phyloP scores from a whole-genome alignment of 768 basidiomycete genomes.

The Phylloporus sp. region DNA sequence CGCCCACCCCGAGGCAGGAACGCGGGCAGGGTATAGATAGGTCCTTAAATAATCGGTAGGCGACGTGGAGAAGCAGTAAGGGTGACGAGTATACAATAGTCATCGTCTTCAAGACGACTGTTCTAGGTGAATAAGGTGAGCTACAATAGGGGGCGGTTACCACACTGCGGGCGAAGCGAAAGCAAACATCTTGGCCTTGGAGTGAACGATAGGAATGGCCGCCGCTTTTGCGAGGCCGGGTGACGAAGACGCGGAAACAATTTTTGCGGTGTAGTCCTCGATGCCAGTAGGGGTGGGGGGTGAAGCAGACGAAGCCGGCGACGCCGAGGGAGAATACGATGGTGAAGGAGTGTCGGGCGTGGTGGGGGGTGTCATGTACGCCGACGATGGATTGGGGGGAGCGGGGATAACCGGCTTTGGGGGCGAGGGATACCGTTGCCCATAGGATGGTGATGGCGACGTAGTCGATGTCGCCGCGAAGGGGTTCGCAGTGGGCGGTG shows the following conservation, averaged over 20 bases:
- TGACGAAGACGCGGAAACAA: constrained; percentile 39
- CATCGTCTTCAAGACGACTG: constrained; percentile 29
- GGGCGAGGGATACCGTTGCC: constrained; percentile 30
- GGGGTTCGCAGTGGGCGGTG: constrained; percentile 30
- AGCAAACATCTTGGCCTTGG: constrained; percentile 61
- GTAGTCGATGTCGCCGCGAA: constrained; percentile 32
- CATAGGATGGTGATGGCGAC: constrained; percentile 28
- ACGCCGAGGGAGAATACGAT: constrained; percentile 47
- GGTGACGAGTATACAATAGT: constrained; percentile 22
- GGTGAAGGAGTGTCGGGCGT: constrained; percentile 56
- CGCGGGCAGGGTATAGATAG: constrained; percentile 31
- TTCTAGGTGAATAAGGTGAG: constrained; percentile 22
- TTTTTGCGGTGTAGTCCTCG: constrained; percentile 49
- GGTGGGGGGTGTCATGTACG: constrained; percentile 29
- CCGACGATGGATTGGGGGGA: constrained; percentile 8
- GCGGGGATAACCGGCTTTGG: constrained; percentile 25
- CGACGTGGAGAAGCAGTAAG: constrained; percentile 6
- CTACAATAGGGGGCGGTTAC: constrained; percentile 37
- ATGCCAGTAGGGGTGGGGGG: constrained; percentile 55
- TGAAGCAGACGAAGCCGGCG: constrained; percentile 59
- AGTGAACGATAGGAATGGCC: constrained; percentile 28
- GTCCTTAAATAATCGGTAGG: constrained; percentile 28
- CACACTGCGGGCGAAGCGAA: constrained; percentile 58
- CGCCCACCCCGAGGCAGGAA: constrained; percentile 20
- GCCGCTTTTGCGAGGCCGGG: constrained; percentile 26